A percentile compares a stretch with the other conserved stretches of the same genome.
Conservation (phyloP, 306 rosid genomes). For the Trifolium repens region DNA sequence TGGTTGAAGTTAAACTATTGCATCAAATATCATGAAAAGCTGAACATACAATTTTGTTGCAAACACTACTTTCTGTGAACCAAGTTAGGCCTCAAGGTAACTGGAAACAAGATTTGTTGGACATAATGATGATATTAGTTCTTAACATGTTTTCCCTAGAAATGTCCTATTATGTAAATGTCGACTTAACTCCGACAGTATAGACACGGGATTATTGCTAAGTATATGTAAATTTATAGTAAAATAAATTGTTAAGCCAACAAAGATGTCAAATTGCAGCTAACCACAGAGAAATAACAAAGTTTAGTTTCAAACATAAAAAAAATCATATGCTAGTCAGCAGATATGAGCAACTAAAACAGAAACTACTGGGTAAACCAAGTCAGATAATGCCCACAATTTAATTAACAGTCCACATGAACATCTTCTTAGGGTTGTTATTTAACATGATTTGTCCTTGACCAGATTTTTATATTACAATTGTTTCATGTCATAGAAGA, state of each 20-base stretch:
- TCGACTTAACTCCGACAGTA: not conserved
- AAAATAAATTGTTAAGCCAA: not conserved
- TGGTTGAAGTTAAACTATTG: conserved; percentile 16
- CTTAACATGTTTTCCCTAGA: not conserved
- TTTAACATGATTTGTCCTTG: not conserved
- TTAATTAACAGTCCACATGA: not conserved
- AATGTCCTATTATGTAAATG: too few relatives aligned
- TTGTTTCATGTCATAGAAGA: conserved; percentile 7
- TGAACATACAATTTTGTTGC: conserved; percentile 12
- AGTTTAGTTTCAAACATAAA: not conserved
- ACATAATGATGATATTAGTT: not conserved
- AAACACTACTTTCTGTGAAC: conserved; percentile 16
- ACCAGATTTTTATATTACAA: conserved; percentile 17
- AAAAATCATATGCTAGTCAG: conserved; percentile 26
- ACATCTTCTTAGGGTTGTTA: conserved; percentile 3
- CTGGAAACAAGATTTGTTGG: conserved; percentile 9
- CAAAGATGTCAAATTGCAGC: conserved; percentile 2
- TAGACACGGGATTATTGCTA: not conserved
- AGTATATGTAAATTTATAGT: conserved; percentile 6
- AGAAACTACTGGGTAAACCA: conserved; percentile 23
- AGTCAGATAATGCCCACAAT: not conserved
- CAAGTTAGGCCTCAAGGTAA: conserved; percentile 1
- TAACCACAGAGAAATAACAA: not conserved
- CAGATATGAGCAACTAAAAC: conserved; percentile 17
- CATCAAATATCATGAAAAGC: conserved; percentile 30